Base-by-base conservation (phyloP, 169 alveolate species). In the Eimeria sp. region DNA sequence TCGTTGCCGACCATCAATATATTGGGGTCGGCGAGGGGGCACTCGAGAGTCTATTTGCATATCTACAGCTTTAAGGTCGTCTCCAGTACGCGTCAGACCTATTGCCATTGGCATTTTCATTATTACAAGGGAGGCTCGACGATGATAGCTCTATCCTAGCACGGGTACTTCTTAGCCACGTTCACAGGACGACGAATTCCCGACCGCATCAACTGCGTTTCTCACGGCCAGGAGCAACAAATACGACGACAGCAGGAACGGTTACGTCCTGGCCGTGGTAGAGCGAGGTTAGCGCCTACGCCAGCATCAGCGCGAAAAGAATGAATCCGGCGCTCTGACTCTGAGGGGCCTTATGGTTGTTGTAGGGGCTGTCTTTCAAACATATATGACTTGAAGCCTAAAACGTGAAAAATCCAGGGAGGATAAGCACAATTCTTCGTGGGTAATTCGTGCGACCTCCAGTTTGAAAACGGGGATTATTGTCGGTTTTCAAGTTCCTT, bases 81-180 rank as follows among this genome's bases (percentile, higher is more conserved):
- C 2, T 34, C 40, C 40, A 34, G 40, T 2, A 34, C 3, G 40
- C 40, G 40, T 34, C 40, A 34, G 40, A 34, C 0, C 40, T 34
- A 34, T 34, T 34, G 40, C 40, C 40, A 34, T 2, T 34, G 61
- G 63, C 54, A 70, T 16, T 65, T 22, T 49, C 13, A 4, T 43
- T 43, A 43, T 20, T 9, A 34, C 82, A 61, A 4, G 40, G 61
- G 93, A 40, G 63, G 61, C 63, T 43, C 11, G 11, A 9, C 45
- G 93, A 86, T 43, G 93, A 82, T 22, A 65, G 67, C 14, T 86
- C 93, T 86, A 47, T 86, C 25, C 80, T 82, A 47, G 63, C 93
- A 14, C 82, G 82, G 40, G 40, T 34, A 34, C 40, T 34, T 34
- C 40, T 34, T 34, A 34, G 93, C 93, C 65, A 86, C 93, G 0